phyloP scores from a whole-genome alignment of 2,329 filamentous ascomycete genomes.

The Fusarium dlaminii region DNA sequence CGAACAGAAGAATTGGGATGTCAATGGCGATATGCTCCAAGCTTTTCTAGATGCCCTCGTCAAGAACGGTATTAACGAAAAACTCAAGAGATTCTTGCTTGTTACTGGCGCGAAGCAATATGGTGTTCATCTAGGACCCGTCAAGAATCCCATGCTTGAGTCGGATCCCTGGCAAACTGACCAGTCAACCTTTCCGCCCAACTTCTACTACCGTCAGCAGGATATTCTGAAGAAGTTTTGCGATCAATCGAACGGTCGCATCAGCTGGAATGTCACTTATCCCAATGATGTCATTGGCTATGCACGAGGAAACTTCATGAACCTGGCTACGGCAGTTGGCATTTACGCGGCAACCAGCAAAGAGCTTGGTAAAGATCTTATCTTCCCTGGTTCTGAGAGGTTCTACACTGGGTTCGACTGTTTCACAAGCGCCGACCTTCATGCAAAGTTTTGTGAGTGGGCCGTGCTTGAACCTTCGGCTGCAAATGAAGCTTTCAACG shows the following conservation, averaged over 20 bases:
- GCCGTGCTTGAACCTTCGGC: neutral
- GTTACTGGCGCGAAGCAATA: conserved; percentile 7
- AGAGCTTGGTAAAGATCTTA: neutral
- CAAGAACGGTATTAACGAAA: neutral
- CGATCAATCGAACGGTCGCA: neutral
- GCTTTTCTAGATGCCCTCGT: neutral
- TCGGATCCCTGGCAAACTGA: neutral
- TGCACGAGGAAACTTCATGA: conserved; percentile 19
- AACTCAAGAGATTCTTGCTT: neutral
- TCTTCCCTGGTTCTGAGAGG: neutral
- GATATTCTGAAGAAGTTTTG: neutral
- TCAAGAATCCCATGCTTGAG: conserved; percentile 6
- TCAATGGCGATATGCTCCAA: conserved; percentile 13
- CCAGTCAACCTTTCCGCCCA: conserved; percentile 8
- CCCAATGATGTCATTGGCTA: conserved; percentile 19
- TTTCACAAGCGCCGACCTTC: neutral
- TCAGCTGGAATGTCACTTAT: conserved; percentile 6
- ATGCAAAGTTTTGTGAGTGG: conserved; percentile 10
- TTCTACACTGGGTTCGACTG: neutral
- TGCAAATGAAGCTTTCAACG: conserved; percentile 1
- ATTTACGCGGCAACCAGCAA: conserved; percentile 1
- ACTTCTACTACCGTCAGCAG: conserved; percentile 19
- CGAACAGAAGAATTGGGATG: neutral
- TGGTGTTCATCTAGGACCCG: conserved; percentile 2
- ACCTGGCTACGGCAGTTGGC: neutral